Base-by-base conservation (phyloP, 1,284 basidiomycete species). In the Pulchroboletus neoregius region DNA sequence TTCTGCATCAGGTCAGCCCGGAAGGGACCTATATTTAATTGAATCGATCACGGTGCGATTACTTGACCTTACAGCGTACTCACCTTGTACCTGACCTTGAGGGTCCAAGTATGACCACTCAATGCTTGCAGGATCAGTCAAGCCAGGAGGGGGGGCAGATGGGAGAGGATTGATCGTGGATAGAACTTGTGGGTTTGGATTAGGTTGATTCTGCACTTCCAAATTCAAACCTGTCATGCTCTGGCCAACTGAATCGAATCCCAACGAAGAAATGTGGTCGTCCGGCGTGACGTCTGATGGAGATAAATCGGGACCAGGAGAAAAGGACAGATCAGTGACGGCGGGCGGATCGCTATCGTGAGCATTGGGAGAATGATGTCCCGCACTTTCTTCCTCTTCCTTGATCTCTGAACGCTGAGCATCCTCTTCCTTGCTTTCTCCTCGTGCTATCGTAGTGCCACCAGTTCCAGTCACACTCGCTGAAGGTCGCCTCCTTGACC, bases 31-130 rank as follows among this genome's bases (percentile, higher is more conserved):
- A 52, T 2, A 51, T 46, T 53, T 39, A 43, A 53, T 43, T 50
- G 41, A 22, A 55, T 52, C 48, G 33, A 35, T 41, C 38, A 45
- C 9, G 5, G 39, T 13, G 41, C 31, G 11, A 32, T 28, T 27
- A 23, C 23, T 15, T 20, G 12, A 46, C 22, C 12, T 4, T n/a
- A 12, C 24, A 20, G 33, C 20, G 27, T 5, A 52, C 71, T 56
- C 56, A 83, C 93, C 94, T 79, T 97, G 94, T 39, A 94, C 73
- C 54, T 88, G 82, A 26, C 93, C 92, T 52, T 85, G 82, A 12
- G 91, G 92, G 66, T 97, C 94, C 44, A 92, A 79, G 68, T 97
- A 97, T 30, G 83, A 87, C 94, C 94, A 97, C 60, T 91, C 82
- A 33, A 94, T 69, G 46, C 71, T 75, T 18, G 80, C 77, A n/a